Percentiles rank a stretch among this genome's conserved stretches.
Evolutionary conservation across 2,329 filamentous ascomycete genomes (phyloP).

Genomic region (Mycogone perniciosa): DNA sequence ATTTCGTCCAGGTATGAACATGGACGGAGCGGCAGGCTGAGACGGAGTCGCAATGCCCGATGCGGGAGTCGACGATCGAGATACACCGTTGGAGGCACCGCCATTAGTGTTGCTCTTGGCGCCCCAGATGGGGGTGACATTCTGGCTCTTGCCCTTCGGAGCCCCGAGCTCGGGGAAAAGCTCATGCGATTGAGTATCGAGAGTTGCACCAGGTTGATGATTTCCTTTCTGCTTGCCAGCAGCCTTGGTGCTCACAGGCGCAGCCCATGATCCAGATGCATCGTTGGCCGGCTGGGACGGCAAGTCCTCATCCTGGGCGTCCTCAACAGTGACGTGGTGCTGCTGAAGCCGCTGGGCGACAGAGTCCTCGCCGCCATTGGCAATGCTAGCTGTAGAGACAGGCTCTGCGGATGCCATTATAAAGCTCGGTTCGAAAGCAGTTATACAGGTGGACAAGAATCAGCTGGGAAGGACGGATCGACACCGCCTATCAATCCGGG

Average conservation of each 20-base stretch:
- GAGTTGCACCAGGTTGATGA: constrained; percentile 38
- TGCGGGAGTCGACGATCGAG: constrained; percentile 56
- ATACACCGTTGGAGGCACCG: constrained; percentile 47
- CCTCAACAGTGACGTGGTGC: constrained; percentile 67
- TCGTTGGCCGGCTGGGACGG: constrained; percentile 45
- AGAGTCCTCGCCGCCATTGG: constrained; percentile 38
- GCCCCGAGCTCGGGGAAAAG: constrained; percentile 86
- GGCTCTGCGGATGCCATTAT: constrained; percentile 37
- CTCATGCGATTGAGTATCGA: constrained; percentile 86
- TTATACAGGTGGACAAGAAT: neutral
- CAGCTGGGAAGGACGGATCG: neutral
- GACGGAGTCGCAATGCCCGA: constrained; percentile 47
- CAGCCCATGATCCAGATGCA: constrained; percentile 40
- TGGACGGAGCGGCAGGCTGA: constrained; percentile 36
- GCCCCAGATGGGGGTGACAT: constrained; percentile 70
- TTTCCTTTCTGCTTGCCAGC: constrained; percentile 65
- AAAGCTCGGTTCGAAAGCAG: constrained; percentile 5
- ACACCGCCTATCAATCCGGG: neutral
- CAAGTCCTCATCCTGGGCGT: constrained; percentile 74
- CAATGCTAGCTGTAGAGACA: constrained; percentile 27
- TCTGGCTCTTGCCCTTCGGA: constrained; percentile 59
- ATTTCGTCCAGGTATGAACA: constrained; percentile 77
- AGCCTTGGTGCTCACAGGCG: constrained; percentile 54
- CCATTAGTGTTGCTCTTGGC: constrained; percentile 57
- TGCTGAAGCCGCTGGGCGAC: constrained; percentile 58